Conservation (phyloP, 257 asterid species). For the Solanum piurae region DNA sequence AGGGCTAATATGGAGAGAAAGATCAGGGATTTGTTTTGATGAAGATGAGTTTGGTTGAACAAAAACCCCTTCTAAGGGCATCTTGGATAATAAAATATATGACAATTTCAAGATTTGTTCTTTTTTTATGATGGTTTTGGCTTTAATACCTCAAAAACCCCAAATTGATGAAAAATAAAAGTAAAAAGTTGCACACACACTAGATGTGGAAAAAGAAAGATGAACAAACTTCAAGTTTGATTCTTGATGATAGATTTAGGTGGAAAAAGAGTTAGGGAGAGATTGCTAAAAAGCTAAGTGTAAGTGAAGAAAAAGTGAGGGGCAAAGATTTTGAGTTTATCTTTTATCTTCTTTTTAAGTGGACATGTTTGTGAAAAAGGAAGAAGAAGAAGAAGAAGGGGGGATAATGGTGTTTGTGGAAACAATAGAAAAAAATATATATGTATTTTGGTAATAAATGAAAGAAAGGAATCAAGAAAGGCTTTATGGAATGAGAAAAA, state of each 20-base stretch:
- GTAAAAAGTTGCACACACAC: background rate
- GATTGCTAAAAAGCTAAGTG: background rate
- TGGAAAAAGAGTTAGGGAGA: background rate
- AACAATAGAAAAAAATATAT: background rate
- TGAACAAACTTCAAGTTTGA: conserved; percentile 3
- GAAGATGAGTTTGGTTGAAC: background rate
- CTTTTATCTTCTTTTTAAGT: background rate
- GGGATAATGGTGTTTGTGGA: background rate
- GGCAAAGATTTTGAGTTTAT: background rate
- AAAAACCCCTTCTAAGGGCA: conserved; percentile 11
- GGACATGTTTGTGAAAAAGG: background rate
- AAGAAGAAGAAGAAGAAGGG: background rate
- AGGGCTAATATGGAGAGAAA: conserved; percentile 11
- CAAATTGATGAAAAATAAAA: background rate
- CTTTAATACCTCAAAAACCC: background rate
- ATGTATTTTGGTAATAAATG: background rate
- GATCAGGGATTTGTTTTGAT: conserved; percentile 2
- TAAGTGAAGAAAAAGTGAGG: background rate
- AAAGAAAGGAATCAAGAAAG: background rate
- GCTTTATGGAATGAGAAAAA: conserved; percentile 12
- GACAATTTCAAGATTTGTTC: background rate
- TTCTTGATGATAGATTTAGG: conserved; percentile 1
- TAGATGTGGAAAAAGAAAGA: background rate
- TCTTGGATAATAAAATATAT: background rate
- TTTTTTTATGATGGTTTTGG: background rate